Percentiles rank a stretch among this genome's conserved stretches.
Conservation (phyloP, 352 stramenopile species). For the Globisporangium perplexum region DNA sequence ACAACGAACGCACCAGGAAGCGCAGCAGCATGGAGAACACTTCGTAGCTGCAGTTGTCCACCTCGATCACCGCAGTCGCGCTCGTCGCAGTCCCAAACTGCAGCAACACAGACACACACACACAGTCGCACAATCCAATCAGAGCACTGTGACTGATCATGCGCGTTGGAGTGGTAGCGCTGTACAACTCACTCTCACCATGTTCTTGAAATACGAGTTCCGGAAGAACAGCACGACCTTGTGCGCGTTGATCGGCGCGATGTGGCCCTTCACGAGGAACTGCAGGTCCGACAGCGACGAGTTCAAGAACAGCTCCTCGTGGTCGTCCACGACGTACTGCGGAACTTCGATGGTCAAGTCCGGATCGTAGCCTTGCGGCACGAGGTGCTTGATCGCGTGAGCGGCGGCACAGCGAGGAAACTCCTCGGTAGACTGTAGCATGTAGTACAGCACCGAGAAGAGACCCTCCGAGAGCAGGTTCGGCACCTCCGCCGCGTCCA, state of each 20-base stretch:
- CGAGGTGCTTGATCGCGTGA: constrained; percentile 83
- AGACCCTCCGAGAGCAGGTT: constrained; percentile 72
- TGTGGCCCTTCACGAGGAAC: constrained; percentile 84
- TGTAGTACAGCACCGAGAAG: constrained; percentile 71
- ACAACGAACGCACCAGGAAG: constrained; percentile 57
- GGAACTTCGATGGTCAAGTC: constrained; percentile 77
- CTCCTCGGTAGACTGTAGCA: constrained; percentile 69
- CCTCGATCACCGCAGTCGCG: constrained; percentile 82
- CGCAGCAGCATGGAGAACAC: constrained; percentile 81
- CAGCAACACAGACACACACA: constrained; percentile 6
- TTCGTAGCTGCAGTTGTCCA: constrained; percentile 87
- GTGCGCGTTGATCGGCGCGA: constrained; percentile 83
- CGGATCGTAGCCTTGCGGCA: constrained; percentile 62
- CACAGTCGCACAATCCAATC: constrained; percentile 10
- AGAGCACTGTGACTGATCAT: constrained; percentile 3
- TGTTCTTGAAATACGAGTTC: constrained; percentile 90
- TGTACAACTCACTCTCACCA: constrained; percentile 77
- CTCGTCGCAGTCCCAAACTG: constrained; percentile 80
- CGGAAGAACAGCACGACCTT: constrained; percentile 88
- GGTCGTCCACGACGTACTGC: constrained; percentile 78
- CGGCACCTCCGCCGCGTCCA: constrained; percentile 69
- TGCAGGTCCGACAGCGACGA: constrained; percentile 79
- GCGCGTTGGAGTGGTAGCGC: constrained; percentile 1
- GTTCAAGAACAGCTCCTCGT: constrained; percentile 84
- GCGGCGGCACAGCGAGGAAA: constrained; percentile 77